Conservation (phyloP, 2,329 filamentous ascomycete species). For the Pseudogymnoascus sp. region DNA sequence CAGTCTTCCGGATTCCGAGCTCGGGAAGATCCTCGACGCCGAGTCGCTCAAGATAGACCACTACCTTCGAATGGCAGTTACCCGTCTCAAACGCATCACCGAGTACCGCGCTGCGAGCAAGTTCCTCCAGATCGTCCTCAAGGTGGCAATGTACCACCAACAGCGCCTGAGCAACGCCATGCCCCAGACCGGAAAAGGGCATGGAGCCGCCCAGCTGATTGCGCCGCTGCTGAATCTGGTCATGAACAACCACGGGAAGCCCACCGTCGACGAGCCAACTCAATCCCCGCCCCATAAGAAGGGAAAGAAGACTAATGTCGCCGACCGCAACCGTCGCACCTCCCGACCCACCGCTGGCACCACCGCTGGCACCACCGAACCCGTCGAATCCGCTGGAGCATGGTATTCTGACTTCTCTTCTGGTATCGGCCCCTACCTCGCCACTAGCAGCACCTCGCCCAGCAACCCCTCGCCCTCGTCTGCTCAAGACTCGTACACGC, state of each 20-base stretch:
- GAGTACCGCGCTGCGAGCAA: conserved; percentile 4
- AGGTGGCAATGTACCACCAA: conserved; percentile 5
- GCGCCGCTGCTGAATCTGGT: conserved; percentile 1
- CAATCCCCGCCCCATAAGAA: neutral
- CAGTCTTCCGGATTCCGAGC: conserved; percentile 50
- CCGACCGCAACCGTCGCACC: neutral
- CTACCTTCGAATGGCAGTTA: conserved; percentile 59
- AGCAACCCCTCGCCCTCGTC: neutral
- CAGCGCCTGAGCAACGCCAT: neutral
- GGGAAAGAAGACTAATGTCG: neutral
- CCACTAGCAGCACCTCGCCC: neutral
- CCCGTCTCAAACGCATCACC: conserved; percentile 20
- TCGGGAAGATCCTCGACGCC: conserved; percentile 57
- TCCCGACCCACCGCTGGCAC: neutral
- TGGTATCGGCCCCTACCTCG: neutral
- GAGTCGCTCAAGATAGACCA: conserved; percentile 52
- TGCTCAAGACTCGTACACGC: neutral
- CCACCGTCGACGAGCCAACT: neutral
- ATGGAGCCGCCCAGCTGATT: neutral
- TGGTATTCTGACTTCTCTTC: neutral
- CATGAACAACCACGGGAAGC: neutral
- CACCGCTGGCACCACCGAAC: neutral
- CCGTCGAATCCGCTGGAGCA: neutral
- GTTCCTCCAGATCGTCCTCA: conserved; percentile 5
- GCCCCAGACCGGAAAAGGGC: neutral